A percentile compares a stretch with the other conserved stretches of the same genome.
Conservation (phyloP, 768 basidiomycete species). For the Mycena alexandri region DNA sequence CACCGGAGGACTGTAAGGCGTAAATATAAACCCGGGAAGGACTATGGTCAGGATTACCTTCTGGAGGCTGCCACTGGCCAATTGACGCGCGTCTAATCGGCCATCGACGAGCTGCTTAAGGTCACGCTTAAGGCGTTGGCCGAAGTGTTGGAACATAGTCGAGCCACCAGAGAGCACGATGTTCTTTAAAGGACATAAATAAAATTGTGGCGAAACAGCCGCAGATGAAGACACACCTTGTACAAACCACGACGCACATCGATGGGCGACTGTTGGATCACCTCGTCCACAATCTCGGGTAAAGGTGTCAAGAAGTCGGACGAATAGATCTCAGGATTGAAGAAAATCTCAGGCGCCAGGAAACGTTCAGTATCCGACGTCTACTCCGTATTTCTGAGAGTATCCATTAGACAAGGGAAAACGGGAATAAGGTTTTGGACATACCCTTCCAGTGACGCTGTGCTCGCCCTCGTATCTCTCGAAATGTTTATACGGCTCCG, state of each 20-base stretch:
- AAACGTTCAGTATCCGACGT: conserved; percentile 99
- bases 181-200: conserved; percentile 65
- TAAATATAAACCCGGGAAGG: conserved; percentile 6
- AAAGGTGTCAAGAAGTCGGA: conserved; percentile 98
- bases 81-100: conserved; percentile 82
- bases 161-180: conserved; percentile 97
- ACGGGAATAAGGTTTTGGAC: conserved; percentile 40
- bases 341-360: conserved; percentile 99
- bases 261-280: conserved; percentile 96
- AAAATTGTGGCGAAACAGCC: not conserved
- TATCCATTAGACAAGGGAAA: conserved; percentile 16
- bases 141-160: conserved; percentile 99
- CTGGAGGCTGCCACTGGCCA: conserved; percentile 78
- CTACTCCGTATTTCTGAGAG: conserved; percentile 88
- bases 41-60: conserved; percentile 60
- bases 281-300: conserved; percentile 94
- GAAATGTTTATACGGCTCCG: conserved; percentile 95
- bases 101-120: conserved; percentile 94
- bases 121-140: conserved; percentile 95
- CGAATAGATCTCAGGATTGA: conserved; percentile 98
- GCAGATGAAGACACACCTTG: conserved; percentile 66
- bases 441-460: conserved; percentile 90
- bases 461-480: conserved; percentile 94
- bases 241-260: conserved; percentile 97
- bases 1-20: conserved; percentile 83